Evolutionary conservation across 208 protist species (phyloP).

Genomic region (Herpetomonas muscarum): DNA sequence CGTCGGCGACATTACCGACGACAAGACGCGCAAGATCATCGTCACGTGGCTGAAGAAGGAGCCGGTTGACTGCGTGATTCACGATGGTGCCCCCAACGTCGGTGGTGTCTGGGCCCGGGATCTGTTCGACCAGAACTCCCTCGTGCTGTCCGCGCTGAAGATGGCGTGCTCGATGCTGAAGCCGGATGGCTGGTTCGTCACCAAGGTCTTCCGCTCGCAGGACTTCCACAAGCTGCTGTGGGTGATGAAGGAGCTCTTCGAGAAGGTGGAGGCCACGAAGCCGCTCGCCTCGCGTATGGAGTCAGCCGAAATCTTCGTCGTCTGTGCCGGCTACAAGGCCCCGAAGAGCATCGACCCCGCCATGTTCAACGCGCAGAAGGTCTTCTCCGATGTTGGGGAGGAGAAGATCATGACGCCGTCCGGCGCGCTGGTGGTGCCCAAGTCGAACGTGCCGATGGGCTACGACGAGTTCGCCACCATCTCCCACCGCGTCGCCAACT

Average conservation of each 20-base stretch:
- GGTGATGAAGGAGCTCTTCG: conserved; percentile 98
- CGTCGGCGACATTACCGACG: conserved; percentile 98
- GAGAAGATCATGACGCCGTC: conserved; percentile 80
- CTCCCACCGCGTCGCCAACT: conserved; percentile 62
- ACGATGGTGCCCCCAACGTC: conserved; percentile 99
- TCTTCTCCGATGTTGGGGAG: conserved; percentile 94
- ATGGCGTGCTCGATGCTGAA: conserved; percentile 96
- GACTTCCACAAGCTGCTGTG: conserved; percentile 98
- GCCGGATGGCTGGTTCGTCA: conserved; percentile 95
- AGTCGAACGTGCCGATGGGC: conserved; percentile 72
- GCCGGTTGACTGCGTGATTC: conserved; percentile 94
- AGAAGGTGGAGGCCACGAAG: conserved; percentile 98
- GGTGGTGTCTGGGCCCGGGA: conserved; percentile 98
- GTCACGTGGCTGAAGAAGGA: conserved; percentile 93
- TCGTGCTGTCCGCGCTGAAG: conserved; percentile 94
- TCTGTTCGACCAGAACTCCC: conserved; percentile 96
- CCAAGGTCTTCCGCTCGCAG: conserved; percentile 99
- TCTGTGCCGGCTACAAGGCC: conserved; percentile 95
- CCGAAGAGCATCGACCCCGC: conserved; percentile 95
- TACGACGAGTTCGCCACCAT: conserved; percentile 92
- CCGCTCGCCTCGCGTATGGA: conserved; percentile 96
- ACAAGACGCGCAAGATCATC: conserved; percentile 94
- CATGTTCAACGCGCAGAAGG: conserved; percentile 94
- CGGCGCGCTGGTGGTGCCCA: conserved; percentile 63
- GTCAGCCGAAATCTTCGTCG: conserved; percentile 99